These are phyloP conservation scores for Tolypocladium tundrense DNA, from an alignment of 2,329 filamentous ascomycete species.

Conservation along the genomic window DNA sequence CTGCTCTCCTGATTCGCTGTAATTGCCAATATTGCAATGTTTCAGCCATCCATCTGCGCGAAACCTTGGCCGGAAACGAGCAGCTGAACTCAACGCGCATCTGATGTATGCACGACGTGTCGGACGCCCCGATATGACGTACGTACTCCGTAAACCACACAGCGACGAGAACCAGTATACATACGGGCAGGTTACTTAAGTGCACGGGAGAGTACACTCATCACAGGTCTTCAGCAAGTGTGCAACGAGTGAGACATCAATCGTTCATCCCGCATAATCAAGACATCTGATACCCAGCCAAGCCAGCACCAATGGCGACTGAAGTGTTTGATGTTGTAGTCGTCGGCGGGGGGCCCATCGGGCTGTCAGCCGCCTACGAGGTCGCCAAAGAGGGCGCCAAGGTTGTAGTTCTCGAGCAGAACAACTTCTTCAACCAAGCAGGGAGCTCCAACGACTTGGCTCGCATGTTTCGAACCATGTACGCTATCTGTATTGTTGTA, in stretches of 20 bases:
- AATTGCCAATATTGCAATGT: neutral
- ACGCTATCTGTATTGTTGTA: neutral
- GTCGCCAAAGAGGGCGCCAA: neutral
- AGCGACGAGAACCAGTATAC: neutral
- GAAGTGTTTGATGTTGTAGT: neutral
- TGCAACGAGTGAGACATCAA: neutral
- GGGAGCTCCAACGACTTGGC: neutral
- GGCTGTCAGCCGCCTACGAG: neutral
- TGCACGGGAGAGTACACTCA: neutral
- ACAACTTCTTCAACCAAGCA: neutral
- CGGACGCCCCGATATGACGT: neutral
- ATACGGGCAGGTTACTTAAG: neutral
- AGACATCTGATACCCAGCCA: neutral
- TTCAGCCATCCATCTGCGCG: neutral
- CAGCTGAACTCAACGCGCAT: neutral
- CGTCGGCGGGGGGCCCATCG: neutral
- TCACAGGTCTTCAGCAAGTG: neutral
- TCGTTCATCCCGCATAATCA: neutral
- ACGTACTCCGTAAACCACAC: neutral
- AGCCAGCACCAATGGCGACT: neutral
- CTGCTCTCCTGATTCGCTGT: neutral
- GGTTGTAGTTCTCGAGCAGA: neutral
- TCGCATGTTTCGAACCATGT: neutral
- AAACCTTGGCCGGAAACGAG: neutral
- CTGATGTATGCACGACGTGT: neutral